Base-by-base conservation (phyloP, 176 grass and related monocot genomes). In the Leersia perrieri region DNA sequence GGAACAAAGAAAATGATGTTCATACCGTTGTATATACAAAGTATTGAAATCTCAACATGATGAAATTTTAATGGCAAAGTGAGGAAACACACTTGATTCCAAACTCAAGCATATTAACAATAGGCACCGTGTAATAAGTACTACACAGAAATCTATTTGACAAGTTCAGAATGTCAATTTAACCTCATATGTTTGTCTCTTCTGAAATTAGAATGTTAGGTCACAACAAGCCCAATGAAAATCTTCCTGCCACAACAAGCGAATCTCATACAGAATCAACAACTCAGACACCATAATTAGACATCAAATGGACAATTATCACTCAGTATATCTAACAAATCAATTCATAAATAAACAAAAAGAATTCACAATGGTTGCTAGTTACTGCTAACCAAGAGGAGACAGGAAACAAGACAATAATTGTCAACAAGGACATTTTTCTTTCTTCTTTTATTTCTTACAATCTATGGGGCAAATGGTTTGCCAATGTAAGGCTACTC, bases 361-460 rank as follows among this genome's bases (percentile, higher is more conserved):
- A 73, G 66, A 80, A n/a, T n/a, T 80, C 69, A 47, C 36, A 77
- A 61, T 23, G 38, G 3, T 20, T 14, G 34, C 36, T 65, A 20
- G 9, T 15, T 35, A 75, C 33, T 68, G 22, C 40, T 80, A 80
- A 80, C 26, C 35, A 80, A 35, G 36, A 78, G 65, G 27, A 63
- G 6, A 53, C 55, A 65, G 60, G 23, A 69, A 80, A 27, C 49
- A 28, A 75, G 61, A 11, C 47, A 75, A 60, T 28, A 66, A 28
- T 45, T 80, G 62, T 47, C 47, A 68, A 74, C 77, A 75, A 49
- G 3, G 77, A 45, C 62, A 86, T 80, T 80, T 86, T 86, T 68
- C 77, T 80, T 80, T 85, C 68, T 67, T 86, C 60, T 27, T 68
- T 86, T 81, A 81, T 81, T 86, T 86, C 62, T 81, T 86, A 81